A percentile compares a stretch with the other conserved stretches of the same genome.
Conservation (phyloP, 1,139 yeast species). For the Hemisphaericaspora xylofermentans region DNA sequence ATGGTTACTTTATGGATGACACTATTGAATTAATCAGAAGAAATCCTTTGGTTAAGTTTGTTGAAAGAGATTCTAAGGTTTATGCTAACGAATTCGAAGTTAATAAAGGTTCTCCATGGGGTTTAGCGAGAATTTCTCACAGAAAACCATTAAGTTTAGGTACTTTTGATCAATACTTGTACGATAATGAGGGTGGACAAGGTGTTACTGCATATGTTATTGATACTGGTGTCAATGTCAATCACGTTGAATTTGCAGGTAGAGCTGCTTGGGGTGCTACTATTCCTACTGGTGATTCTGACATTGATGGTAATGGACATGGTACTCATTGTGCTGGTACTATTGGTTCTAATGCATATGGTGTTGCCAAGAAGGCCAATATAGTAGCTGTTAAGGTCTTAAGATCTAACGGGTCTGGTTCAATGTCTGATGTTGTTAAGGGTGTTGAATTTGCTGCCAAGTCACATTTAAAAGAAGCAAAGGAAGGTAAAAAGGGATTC, state of each 20-base stretch:
- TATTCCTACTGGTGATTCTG: constrained; percentile 24
- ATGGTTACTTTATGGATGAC: constrained; percentile 73
- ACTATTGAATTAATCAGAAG: constrained; percentile 69
- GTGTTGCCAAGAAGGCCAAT: constrained; percentile 43
- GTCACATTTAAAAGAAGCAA: constrained; percentile 33
- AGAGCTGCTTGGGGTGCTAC: constrained; percentile 46
- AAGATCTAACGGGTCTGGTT: constrained; percentile 41
- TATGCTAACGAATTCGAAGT: constrained; percentile 58
- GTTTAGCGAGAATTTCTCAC: constrained; percentile 91
- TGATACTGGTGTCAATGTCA: constrained; percentile 43
- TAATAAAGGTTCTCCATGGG: constrained; percentile 94
- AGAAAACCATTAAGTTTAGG: constrained; percentile 71
- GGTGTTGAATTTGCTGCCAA: constrained; percentile 44
- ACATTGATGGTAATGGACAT: constrained; percentile 54
- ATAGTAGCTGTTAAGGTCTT: constrained; percentile 45
- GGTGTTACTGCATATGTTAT: constrained; percentile 47
- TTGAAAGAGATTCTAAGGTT: constrained; percentile 81
- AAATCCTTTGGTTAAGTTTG: constrained; percentile 70
- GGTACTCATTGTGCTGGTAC: constrained; percentile 51
- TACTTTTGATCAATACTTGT: constrained; percentile 75
- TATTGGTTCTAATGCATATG: constrained; percentile 43
- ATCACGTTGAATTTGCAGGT: constrained; percentile 43
- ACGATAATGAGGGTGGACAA: constrained; percentile 40
- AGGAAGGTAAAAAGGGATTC: constrained; percentile 33
- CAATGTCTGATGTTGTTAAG: constrained; percentile 43